These are phyloP conservation scores for Solanum chacoense DNA, from an alignment of 305 asterid genomes.

Conservation along the genomic window DNA sequence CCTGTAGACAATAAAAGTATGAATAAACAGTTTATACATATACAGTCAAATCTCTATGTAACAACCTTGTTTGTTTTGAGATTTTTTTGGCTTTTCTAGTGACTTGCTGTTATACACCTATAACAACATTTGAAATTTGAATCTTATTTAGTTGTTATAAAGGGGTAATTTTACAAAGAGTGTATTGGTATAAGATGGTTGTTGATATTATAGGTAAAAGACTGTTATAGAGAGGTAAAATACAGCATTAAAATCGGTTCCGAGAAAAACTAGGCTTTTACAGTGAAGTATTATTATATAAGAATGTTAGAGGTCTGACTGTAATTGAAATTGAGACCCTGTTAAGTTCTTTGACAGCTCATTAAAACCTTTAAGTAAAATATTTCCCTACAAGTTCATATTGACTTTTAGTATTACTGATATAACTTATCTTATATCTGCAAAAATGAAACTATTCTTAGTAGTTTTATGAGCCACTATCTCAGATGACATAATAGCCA, in stretches of 20 bases:
- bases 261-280: background rate
- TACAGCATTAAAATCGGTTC: background rate
- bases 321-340: background rate
- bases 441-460: background rate
- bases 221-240: background rate
- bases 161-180: background rate
- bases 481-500: background rate
- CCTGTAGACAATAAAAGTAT: constrained; percentile 21
- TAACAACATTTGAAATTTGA: background rate
- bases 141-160: background rate
- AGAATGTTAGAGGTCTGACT: background rate
- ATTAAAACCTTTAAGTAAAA: background rate
- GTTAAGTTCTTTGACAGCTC: background rate
- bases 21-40: background rate
- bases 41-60: background rate
- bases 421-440: background rate
- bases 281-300: background rate
- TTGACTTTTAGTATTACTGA: background rate
- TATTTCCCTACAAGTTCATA: background rate
- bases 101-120: background rate
- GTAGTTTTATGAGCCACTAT: background rate
- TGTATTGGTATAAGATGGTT: background rate
- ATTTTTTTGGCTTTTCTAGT: background rate
- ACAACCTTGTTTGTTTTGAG: background rate
- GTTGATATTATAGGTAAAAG: background rate